phyloP scores from a whole-genome alignment of 441 rosid genomes.

The Pelargonium fulgidum region DNA sequence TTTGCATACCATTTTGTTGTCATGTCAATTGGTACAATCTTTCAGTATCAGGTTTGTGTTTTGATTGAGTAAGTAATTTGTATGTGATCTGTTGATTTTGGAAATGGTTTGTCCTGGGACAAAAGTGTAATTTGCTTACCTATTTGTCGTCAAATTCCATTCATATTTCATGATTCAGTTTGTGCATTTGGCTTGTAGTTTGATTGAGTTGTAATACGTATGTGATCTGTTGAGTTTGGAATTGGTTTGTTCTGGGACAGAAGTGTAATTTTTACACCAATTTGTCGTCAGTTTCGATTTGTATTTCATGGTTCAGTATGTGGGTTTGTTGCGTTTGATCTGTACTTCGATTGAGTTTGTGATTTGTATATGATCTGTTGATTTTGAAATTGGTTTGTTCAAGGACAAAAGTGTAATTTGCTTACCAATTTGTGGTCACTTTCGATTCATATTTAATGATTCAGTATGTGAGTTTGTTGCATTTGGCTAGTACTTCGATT shows the following conservation, averaged over 20 bases:
- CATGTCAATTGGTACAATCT: conserved; percentile 6
- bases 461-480: background rate
- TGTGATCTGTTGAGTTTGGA: background rate
- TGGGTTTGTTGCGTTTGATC: background rate
- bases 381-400: no score
- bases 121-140: background rate
- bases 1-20: background rate
- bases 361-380: background rate
- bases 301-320: background rate
- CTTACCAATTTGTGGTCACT: background rate
- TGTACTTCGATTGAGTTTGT: background rate
- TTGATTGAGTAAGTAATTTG: background rate
- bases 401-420: background rate
- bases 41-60: conserved; percentile 1
- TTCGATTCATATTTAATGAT: conserved; percentile 11
- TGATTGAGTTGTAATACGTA: background rate
- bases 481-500: background rate
- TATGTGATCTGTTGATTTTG: conserved; percentile 6
- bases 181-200: background rate
- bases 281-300: background rate
- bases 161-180: conserved; percentile 1
- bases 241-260: no score
- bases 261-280: no score
- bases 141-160: background rate
- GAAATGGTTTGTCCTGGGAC: background rate